phyloP scores from a whole-genome alignment of 2,329 filamentous ascomycete species.

The Lachnellula subtilissima region DNA sequence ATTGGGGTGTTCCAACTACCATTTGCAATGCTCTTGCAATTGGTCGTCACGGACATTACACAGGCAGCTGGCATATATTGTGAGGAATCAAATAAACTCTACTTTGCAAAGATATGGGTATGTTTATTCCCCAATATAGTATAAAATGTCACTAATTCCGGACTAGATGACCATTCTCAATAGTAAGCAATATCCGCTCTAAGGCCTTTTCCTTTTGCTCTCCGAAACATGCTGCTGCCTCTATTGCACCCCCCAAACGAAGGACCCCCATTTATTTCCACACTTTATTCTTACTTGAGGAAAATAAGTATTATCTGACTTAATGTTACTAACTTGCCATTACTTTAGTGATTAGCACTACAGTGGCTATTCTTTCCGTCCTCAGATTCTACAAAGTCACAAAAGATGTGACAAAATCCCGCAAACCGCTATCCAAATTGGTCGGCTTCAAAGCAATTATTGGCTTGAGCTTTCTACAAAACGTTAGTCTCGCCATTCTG shows the following conservation, averaged over 20 bases:
- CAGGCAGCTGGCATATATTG: slow-evolving; percentile 31
- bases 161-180: slow-evolving; percentile 6
- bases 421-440: slow-evolving; percentile 12
- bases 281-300: too few relatives aligned
- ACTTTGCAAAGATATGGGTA: slow-evolving; percentile 37
- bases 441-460: slow-evolving; percentile 18
- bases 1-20: slow-evolving; percentile 39
- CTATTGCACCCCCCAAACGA: too few relatives aligned
- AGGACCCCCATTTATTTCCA: too few relatives aligned
- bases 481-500: slow-evolving; percentile 2
- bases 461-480: slow-evolving; percentile 17
- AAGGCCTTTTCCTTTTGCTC: too few relatives aligned
- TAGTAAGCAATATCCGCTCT: background rate
- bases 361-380: slow-evolving; percentile 10
- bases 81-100: slow-evolving; percentile 26
- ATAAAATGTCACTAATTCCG: background rate
- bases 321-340: too few relatives aligned
- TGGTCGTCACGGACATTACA: slow-evolving; percentile 31
- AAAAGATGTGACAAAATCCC: slow-evolving; percentile 6
- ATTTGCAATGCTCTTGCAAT: slow-evolving; percentile 26
- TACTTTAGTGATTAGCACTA: slow-evolving; percentile 3
- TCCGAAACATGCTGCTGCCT: too few relatives aligned
- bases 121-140: background rate
- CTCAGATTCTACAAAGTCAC: slow-evolving; percentile 14
- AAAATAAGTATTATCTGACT: too few relatives aligned